Percentiles rank a stretch among this genome's conserved stretches.
Evolutionary conservation across 2,329 filamentous ascomycete species (phyloP).

Genomic region (Nannizziopsis barbatae): DNA sequence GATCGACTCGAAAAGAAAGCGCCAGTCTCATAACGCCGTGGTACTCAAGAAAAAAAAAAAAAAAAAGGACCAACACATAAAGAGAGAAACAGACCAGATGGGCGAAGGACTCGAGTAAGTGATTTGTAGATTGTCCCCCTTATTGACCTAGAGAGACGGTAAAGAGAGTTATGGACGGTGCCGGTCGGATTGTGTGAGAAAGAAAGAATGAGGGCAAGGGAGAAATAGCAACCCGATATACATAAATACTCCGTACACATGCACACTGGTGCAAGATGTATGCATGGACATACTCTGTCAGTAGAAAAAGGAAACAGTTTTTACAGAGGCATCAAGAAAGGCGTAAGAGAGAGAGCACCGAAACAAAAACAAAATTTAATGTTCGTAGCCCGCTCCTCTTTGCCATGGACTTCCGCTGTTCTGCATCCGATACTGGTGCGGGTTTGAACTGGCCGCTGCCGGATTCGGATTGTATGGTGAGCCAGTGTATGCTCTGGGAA

Average conservation of each 20-base stretch:
- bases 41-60: too few relatives aligned
- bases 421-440: constrained; percentile 33
- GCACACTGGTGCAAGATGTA: neutral
- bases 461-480: constrained; percentile 24
- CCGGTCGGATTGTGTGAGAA: too few relatives aligned
- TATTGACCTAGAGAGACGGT: too few relatives aligned
- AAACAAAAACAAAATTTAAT: constrained; percentile 27
- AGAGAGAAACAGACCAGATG: too few relatives aligned
- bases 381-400: constrained; percentile 53
- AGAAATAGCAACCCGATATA: too few relatives aligned
- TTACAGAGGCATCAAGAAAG: neutral
- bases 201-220: too few relatives aligned
- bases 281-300: neutral
- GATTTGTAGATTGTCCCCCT: too few relatives aligned
- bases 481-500: constrained; percentile 24
- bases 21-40: too few relatives aligned
- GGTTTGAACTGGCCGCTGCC: constrained; percentile 22
- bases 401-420: constrained; percentile 54
- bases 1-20: too few relatives aligned
- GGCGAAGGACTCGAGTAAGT: too few relatives aligned
- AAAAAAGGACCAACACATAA: too few relatives aligned
- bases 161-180: too few relatives aligned
- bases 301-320: neutral
- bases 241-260: neutral
- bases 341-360: neutral